Conservation (phyloP, 2,329 filamentous ascomycete genomes). For the Cordyceps farinosa region DNA sequence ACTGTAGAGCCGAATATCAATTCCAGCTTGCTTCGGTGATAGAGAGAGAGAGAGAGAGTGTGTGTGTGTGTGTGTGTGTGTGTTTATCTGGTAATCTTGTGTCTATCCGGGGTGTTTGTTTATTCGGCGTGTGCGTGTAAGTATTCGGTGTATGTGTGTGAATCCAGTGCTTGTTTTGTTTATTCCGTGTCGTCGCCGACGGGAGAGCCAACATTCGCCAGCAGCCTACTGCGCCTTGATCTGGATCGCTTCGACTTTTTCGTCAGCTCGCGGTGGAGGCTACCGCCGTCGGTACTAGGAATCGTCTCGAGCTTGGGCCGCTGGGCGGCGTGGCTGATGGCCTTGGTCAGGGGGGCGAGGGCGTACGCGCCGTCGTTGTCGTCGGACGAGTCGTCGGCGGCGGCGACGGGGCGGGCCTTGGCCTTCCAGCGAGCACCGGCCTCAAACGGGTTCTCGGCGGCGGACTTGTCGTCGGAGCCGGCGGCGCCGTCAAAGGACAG, state of each 20-base stretch:
- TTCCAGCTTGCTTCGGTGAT: background rate
- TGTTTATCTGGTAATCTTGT: too few species aligned
- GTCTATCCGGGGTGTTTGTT: too few species aligned
- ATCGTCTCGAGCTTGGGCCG: constrained; percentile 47
- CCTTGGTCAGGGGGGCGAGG: constrained; percentile 26
- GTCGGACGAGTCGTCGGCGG: constrained; percentile 25
- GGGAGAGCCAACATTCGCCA: constrained; percentile 33
- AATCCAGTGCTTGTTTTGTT: background rate
- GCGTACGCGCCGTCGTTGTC: constrained; percentile 29
- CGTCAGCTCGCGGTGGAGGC: constrained; percentile 25
- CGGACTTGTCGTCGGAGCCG: constrained; percentile 29
- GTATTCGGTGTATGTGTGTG: too few species aligned
- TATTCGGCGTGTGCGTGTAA: too few species aligned
- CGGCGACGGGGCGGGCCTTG: constrained; percentile 29
- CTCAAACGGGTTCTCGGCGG: constrained; percentile 29
- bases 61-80: background rate
- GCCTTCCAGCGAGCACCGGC: constrained; percentile 23
- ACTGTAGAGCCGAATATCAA: background rate
- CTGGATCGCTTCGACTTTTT: constrained; percentile 28
- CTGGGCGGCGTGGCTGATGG: constrained; percentile 34
- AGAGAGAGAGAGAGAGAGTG: background rate
- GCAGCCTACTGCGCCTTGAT: constrained; percentile 24
- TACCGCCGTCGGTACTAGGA: constrained; percentile 37
- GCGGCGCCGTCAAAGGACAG: constrained; percentile 34
- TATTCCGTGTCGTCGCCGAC: constrained; percentile 38